Conservation (phyloP, 208 protist species). For the Strigomonas oncopelti region DNA sequence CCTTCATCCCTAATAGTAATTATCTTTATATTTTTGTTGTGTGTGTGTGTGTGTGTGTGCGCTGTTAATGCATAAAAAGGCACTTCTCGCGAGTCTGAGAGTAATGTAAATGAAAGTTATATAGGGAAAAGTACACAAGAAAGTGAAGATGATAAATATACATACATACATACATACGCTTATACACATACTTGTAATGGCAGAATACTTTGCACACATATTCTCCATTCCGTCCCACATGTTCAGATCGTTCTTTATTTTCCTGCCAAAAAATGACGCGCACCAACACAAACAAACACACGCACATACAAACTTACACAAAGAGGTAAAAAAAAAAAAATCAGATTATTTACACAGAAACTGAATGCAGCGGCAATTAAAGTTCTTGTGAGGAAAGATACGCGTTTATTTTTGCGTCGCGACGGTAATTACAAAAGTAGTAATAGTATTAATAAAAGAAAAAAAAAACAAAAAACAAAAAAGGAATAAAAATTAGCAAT, state of each 20-base stretch:
- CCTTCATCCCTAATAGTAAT: constrained; percentile 10
- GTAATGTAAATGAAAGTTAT: no score
- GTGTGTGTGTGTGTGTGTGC: not conserved
- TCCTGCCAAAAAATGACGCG: not conserved
- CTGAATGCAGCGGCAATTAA: not conserved
- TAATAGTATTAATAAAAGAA: not conserved
- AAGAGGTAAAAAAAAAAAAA: constrained; percentile 8
- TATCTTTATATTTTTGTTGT: not conserved
- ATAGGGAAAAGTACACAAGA: no score
- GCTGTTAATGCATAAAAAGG: not conserved
- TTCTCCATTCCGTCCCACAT: no score
- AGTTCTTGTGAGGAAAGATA: not conserved
- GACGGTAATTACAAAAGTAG: not conserved
- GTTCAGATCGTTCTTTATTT: not conserved
- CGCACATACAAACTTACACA: not conserved
- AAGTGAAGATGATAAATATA: constrained; percentile 15
- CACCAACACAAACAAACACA: constrained; percentile 3
- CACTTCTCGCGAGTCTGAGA: no score
- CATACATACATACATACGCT: constrained; percentile 10
- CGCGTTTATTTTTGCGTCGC: not conserved
- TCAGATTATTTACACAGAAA: not conserved
- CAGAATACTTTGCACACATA: no score
- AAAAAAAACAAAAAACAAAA: constrained; percentile 1
- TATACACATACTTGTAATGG: no score
- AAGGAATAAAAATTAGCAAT: not conserved